These are phyloP conservation scores for Ceratonia siliqua DNA, from an alignment of 306 rosid genomes.

Conservation along the genomic window DNA sequence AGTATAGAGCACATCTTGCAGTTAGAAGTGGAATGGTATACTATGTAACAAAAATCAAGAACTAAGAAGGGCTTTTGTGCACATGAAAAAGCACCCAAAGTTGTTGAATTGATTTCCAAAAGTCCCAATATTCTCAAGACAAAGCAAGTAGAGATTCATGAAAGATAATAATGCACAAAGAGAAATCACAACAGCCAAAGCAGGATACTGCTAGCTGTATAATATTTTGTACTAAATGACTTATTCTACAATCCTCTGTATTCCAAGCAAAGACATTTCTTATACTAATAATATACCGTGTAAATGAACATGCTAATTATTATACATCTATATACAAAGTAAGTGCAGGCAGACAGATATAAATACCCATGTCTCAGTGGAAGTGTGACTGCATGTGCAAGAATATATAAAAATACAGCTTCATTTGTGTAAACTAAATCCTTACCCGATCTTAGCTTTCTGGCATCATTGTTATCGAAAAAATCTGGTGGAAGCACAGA, in stretches of 20 bases:
- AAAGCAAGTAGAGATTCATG: background rate
- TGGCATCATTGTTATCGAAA: constrained; percentile 57
- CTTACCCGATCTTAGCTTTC: constrained; percentile 56
- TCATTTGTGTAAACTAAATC: constrained; percentile 28
- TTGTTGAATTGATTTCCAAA: constrained; percentile 3
- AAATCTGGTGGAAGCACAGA: constrained; percentile 78
- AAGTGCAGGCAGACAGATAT: background rate
- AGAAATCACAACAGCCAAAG: background rate
- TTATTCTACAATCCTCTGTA: background rate
- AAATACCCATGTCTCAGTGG: background rate
- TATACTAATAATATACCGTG: background rate
- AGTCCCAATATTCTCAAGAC: background rate
- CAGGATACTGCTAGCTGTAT: background rate
- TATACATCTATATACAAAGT: background rate
- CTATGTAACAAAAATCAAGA: no score
- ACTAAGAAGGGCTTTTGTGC: no score
- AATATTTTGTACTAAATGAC: background rate
- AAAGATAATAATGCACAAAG: background rate
- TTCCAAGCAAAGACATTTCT: constrained; percentile 4
- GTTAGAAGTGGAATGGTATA: no score
- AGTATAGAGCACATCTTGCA: no score
- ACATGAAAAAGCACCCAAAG: background rate
- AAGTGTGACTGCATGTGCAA: no score
- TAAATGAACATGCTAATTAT: constrained; percentile 9
- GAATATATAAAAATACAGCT: background rate